Evolutionary conservation across 768 basidiomycete genomes (phyloP).

Genomic region (Podaxis sp.): DNA sequence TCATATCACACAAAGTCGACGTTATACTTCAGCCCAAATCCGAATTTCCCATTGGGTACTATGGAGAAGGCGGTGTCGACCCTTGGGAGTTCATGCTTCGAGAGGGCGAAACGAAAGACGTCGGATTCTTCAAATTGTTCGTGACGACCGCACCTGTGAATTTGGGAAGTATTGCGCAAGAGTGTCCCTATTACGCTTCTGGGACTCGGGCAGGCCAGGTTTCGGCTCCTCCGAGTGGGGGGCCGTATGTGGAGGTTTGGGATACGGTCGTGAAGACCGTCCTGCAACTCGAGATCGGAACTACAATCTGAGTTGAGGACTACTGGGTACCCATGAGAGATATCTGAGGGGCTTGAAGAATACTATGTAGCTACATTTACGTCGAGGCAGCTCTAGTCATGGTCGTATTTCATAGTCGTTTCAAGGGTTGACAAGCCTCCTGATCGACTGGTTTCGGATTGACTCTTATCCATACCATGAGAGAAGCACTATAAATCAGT

Average conservation of each 20-base stretch:
- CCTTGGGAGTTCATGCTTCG: slow-evolving; percentile 33
- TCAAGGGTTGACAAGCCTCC: too few species aligned
- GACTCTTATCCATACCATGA: too few species aligned
- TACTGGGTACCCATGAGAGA: too few species aligned
- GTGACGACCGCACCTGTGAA: slow-evolving; percentile 35
- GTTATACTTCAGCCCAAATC: slow-evolving; percentile 26
- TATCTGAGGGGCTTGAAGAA: not conserved
- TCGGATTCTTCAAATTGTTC: slow-evolving; percentile 46
- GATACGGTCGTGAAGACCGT: slow-evolving; percentile 6
- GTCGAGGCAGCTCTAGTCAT: too few species aligned
- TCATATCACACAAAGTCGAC: slow-evolving; percentile 22
- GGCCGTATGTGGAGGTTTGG: not conserved
- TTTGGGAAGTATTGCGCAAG: slow-evolving; percentile 32
- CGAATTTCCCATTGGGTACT: slow-evolving; percentile 38
- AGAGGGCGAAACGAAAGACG: slow-evolving; percentile 31
- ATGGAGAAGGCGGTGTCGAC: slow-evolving; percentile 30
- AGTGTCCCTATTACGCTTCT: not conserved
- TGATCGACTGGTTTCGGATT: too few species aligned
- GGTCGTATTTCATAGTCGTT: too few species aligned
- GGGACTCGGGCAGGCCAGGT: not conserved
- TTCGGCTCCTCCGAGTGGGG: not conserved
- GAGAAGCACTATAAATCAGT: too few species aligned
- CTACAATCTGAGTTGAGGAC: not conserved
- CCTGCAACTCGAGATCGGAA: slow-evolving; percentile 1
- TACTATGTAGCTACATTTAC: not conserved